Evolutionary conservation across 1,284 basidiomycete genomes (phyloP), one percentile per base, ranked within the genome.

Genomic region (Heliocybe sulcata): DNA sequence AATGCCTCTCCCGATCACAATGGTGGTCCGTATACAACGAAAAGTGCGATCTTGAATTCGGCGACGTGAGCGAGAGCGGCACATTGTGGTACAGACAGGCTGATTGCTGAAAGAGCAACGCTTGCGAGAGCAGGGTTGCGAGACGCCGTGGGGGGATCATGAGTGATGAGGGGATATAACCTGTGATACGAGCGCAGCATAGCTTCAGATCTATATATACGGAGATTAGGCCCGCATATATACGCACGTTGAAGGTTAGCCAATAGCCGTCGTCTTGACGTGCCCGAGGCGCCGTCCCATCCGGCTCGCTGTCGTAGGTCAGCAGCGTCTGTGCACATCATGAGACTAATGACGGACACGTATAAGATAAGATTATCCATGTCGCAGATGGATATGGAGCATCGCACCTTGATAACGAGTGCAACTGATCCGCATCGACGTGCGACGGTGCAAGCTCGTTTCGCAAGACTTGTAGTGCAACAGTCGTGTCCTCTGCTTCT

Each of bases 141-240:
- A 99, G 85, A 45, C 96, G 88, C 42, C 89, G 84, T 61, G 89
- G 87, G 10, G 96, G 97, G 51, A 99, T 85, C 92, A 98, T 96
- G 54, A 92, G 78, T 16, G 85, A 82, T 2, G 96, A 88, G 4
- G 94, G 90, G 60, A 98, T 92, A 70, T 88, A 88, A 35, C 80
- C 94, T 96, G 64, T 16, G 20, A 53, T 23, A 53, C 45, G 51
- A 56, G 45, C 31, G 45, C 4, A 31, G 29, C 49, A 47, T 47
- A 53, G 51, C 47, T 6, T 26, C 31, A 35, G 23, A 48, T 10
- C 27, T 35, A 56, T 45, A 48, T 26, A 10, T 53, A 31, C 35
- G 38, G 45, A 54, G 10, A 70, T 82, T 60, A 65, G 19, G 35
- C n/a, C 3, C 22, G 35, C 14, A 22, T 4, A 31, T 42, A 14